Evolutionary conservation across 164 flowering plant genomes (phyloP).

Genomic region (Annona cherimola): DNA sequence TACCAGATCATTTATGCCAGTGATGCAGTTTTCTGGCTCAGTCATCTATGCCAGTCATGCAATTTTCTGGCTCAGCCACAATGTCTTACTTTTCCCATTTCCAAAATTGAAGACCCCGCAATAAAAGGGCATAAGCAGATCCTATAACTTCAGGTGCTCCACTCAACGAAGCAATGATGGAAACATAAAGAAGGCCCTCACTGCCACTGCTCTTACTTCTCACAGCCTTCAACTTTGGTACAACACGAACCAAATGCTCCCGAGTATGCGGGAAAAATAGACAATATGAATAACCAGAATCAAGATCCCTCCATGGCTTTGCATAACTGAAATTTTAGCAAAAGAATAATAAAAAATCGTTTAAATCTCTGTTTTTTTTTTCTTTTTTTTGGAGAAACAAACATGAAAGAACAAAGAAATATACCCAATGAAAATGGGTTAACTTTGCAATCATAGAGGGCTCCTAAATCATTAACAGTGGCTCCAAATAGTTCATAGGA

Average conservation of each 20-base stretch:
- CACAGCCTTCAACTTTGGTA: slow-evolving; percentile 33
- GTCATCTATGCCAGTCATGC: neutral
- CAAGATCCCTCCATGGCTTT: slow-evolving; percentile 69
- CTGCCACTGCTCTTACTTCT: slow-evolving; percentile 16
- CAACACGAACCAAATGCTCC: slow-evolving; percentile 53
- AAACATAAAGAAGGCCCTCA: slow-evolving; percentile 27
- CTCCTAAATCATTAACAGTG: slow-evolving; percentile 21
- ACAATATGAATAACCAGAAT: slow-evolving; percentile 51
- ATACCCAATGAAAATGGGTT: slow-evolving; percentile 80
- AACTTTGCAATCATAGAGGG: slow-evolving; percentile 53
- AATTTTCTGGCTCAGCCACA: neutral
- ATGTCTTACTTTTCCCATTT: slow-evolving; percentile 47
- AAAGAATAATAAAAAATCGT: slow-evolving; percentile 1
- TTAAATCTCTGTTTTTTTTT: neutral
- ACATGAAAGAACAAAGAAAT: slow-evolving; percentile 8
- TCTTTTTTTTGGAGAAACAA: neutral
- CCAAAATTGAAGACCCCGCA: slow-evolving; percentile 70
- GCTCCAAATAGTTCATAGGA: slow-evolving; percentile 18
- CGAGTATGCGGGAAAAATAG: slow-evolving; percentile 83
- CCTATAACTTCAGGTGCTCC: slow-evolving; percentile 44
- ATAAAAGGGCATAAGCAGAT: slow-evolving; percentile 65
- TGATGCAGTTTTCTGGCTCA: neutral
- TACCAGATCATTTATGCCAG: neutral
- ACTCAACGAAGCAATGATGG: slow-evolving; percentile 44
- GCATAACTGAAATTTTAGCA: slow-evolving; percentile 40